Base-by-base conservation (phyloP, 2,329 filamentous ascomycete genomes). In the Verticillium dahliae region DNA sequence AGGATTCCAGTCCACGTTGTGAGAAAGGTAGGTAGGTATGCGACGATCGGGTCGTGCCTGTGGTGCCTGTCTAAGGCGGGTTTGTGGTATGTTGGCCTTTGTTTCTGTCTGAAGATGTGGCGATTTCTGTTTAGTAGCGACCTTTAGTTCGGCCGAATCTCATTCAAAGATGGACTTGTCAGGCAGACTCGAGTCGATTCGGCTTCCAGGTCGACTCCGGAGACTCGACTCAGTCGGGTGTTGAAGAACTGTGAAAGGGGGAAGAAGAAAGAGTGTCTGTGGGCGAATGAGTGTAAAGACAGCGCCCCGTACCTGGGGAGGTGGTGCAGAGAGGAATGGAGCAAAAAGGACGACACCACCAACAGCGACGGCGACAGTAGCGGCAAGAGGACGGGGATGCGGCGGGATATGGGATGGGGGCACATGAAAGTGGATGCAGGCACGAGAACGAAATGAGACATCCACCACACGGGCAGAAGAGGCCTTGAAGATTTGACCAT, bases 111-210 rank as follows among this genome's bases (percentile, higher is more conserved):
- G 41, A 50, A 50, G n/a, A n/a, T 18, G 38, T 41, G 38, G 38
- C 14, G 38, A 41, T 41, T 22, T 22, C 18, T 22, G 38, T 14
- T 41, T 22, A 50, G n/a, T 18, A 27, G 41, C 22, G 22, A 11
- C 63, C 63, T 59, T 65, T 64, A 34, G 58, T 62, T 65, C 63
- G 41, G 63, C 59, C 62, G 61, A 39, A 62, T 64, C 57, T 64
- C 62, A 64, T 61, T 60, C 58, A 58, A 56, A 62, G 62, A 61
- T 58, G 59, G 59, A 62, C 62, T 62, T 54, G 34, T 60, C 59
- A 69, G 67, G 67, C 68, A 72, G 41, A 50, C 18, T 9, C 14
- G 41, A 22, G 18, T 50, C 41, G n/a, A 50, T 50, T 15, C 65
- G 64, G 61, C 63, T 66, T 22, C 18, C n/a, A 13, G 56, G 41